phyloP scores from a whole-genome alignment of 192 early-diverging fungal species.

The Thamnidium elegans region DNA sequence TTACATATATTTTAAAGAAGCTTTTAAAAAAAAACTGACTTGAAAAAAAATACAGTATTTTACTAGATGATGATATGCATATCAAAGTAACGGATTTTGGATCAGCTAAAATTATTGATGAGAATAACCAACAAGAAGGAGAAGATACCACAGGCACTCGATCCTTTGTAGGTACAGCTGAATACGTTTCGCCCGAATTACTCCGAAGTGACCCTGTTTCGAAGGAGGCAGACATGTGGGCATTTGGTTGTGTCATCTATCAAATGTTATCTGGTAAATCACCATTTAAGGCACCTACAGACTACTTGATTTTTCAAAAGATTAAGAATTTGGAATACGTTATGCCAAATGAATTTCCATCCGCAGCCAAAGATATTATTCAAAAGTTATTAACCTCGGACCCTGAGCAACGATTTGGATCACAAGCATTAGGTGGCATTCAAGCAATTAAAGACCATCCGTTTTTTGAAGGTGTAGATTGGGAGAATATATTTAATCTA shows the following conservation, averaged over 20 bases:
- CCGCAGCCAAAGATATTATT: conserved; percentile 72
- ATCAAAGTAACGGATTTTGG: conserved; percentile 97
- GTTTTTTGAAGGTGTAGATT: conserved; percentile 82
- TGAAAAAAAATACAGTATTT: conserved; percentile 55
- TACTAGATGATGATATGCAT: conserved; percentile 86
- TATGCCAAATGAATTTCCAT: conserved; percentile 75
- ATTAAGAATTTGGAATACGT: conserved; percentile 86
- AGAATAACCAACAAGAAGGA: conserved; percentile 13
- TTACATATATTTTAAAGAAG: background rate
- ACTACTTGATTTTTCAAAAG: conserved; percentile 97
- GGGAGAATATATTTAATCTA: conserved; percentile 54
- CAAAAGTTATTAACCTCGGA: conserved; percentile 67
- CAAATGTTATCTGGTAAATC: conserved; percentile 86
- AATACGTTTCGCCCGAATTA: conserved; percentile 97
- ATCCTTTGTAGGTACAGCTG: conserved; percentile 98
- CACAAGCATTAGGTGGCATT: conserved; percentile 51
- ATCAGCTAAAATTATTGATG: conserved; percentile 76
- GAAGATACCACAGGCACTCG: conserved; percentile 41
- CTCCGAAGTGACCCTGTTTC: conserved; percentile 84
- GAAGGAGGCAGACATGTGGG: conserved; percentile 79
- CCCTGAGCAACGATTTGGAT: conserved; percentile 59
- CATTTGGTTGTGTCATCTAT: conserved; percentile 87
- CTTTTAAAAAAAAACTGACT: background rate
- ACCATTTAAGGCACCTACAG: conserved; percentile 93
- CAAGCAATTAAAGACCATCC: conserved; percentile 68